Base-by-base conservation (phyloP, 768 basidiomycete species). In the Lentinus brumalis region DNA sequence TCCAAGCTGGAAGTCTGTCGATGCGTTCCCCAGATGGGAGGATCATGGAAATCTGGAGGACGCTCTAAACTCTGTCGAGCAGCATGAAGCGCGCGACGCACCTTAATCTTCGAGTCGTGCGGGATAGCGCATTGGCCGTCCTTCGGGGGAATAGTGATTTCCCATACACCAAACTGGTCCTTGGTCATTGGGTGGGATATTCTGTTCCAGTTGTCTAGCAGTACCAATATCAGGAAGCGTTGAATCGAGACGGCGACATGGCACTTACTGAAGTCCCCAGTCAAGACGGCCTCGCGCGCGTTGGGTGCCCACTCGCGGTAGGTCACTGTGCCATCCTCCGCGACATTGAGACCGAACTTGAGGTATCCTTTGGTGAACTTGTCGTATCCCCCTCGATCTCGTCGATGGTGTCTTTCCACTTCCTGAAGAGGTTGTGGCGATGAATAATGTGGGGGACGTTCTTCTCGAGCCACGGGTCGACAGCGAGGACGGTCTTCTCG, bases 231-330 rank as follows among this genome's bases (percentile, higher is more conserved):
- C 55, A 54, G 65, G 50, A 52, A 39, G 30, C 35, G 44, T 30
- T 44, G 41, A 11, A 44, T 3, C 14, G 30, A 10, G 12, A 29
- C 7, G 9, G 32, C 0, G 16, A 18, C 11, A 40, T 32, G 26
- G 38, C 30, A 85, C 94, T 75, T 65, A 98, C 96, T 99, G 80
- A 99, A 99, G 49, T 99, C 96, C 46, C 97, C 97, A 67, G 94
- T 94, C 58, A 99, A 76, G 71, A 78, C 82, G 3, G 96, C 96
- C 67, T 89, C 87, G 47, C 69, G 77, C 16, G 91, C 96, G 66
- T 91, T 92, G 0, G 97, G 96, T 9, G 97, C 96, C 97, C 97
- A 99, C 73, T 99, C 97, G 67, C 92, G 81, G 74, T 98, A 98
- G 8, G 83, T 76, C 32, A 98, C 83, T 31, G 87, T 81, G 55